A percentile compares a stretch with the other conserved stretches of the same genome.
Conservation (phyloP, 352 stramenopile genomes). For the Nannochloropsis limnetica region DNA sequence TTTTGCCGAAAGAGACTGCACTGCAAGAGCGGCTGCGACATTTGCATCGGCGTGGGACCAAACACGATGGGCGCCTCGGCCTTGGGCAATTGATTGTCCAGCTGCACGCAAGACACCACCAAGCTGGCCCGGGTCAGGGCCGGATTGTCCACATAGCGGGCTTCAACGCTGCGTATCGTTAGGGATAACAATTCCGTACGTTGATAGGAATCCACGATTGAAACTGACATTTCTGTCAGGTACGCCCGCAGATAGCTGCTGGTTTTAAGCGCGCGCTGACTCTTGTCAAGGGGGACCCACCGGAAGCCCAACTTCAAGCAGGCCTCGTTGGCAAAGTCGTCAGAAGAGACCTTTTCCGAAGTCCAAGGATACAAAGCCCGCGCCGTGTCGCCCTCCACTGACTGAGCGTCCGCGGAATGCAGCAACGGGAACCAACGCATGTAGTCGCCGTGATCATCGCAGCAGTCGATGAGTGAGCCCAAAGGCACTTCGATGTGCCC, state of each 20-base stretch:
- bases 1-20: conserved; percentile 52
- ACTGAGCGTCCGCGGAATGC: neutral
- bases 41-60: conserved; percentile 50
- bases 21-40: conserved; percentile 48
- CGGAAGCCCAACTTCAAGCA: conserved; percentile 26
- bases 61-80: conserved; percentile 52
- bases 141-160: conserved; percentile 5
- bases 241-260: conserved; percentile 14
- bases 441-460: neutral
- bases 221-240: conserved; percentile 41
- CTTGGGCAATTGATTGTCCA: conserved; percentile 56
- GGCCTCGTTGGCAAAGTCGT: neutral
- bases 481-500: conserved; percentile 35
- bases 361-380: neutral
- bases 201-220: conserved; percentile 44
- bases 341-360: neutral
- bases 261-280: neutral
- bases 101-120: conserved; percentile 53
- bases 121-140: conserved; percentile 46
- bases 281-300: neutral
- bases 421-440: conserved; percentile 36
- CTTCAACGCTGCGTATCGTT: conserved; percentile 37
- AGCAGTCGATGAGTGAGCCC: conserved; percentile 37
- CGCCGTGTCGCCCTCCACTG: neutral
- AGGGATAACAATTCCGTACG: conserved; percentile 42